A percentile compares a stretch with the other conserved stretches of the same genome.
These are phyloP conservation scores for Fusarium pilosicola DNA, from an alignment of 2,329 filamentous ascomycete species.

Conservation along the genomic window DNA sequence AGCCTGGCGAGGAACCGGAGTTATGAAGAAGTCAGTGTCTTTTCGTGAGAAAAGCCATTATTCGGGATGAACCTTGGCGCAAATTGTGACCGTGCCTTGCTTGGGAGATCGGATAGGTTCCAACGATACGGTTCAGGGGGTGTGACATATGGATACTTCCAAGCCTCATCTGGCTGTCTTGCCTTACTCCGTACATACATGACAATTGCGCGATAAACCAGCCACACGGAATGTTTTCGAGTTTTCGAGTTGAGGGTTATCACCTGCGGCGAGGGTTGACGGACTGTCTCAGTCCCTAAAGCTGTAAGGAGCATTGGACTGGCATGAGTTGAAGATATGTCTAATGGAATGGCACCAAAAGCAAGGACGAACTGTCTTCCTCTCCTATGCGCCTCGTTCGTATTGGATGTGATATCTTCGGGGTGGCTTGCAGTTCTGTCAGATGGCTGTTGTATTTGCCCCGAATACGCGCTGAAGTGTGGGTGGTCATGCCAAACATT, in stretches of 20 bases:
- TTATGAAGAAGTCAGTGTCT: not conserved
- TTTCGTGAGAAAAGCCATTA: constrained; percentile 6
- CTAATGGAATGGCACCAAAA: not conserved
- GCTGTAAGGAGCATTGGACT: constrained; percentile 12
- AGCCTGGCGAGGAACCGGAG: not conserved
- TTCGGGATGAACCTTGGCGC: constrained; percentile 13
- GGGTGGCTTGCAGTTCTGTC: constrained; percentile 35
- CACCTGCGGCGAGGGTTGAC: not conserved
- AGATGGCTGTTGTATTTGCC: constrained; percentile 28
- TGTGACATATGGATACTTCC: not conserved
- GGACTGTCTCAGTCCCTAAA: constrained; percentile 5
- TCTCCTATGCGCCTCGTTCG: constrained; percentile 10
- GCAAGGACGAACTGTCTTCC: not conserved
- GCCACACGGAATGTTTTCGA: not conserved
- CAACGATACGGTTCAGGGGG: constrained; percentile 1
- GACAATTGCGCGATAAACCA: constrained; percentile 3
- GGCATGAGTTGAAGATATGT: constrained; percentile 10
- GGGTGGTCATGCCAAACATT: not conserved
- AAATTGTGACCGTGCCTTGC: not conserved
- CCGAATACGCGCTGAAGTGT: constrained; percentile 18
- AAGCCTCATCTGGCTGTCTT: constrained; percentile 24
- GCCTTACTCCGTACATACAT: not conserved
- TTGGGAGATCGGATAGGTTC: constrained; percentile 12
- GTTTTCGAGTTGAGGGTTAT: constrained; percentile 5
- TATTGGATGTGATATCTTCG: constrained; percentile 25